Percentiles rank a stretch among this genome's conserved stretches.
phyloP scores from a whole-genome alignment of 306 rosid species.

The Cucumis hystrix region DNA sequence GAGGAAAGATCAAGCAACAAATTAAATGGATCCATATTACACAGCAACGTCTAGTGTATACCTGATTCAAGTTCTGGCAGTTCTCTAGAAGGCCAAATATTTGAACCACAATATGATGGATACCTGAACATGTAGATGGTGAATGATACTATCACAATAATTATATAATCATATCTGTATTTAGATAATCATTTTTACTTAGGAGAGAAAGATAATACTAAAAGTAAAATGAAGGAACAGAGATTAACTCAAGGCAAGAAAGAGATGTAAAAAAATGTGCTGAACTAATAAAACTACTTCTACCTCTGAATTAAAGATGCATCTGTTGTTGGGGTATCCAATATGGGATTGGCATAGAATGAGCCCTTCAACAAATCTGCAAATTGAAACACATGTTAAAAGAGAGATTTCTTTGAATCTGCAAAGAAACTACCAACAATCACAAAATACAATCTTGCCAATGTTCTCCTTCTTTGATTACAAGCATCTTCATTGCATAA shows the following conservation, averaged over 20 bases:
- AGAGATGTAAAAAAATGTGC: not conserved
- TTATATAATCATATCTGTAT: not conserved
- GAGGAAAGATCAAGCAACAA: not conserved
- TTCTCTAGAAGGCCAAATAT: constrained; percentile 70
- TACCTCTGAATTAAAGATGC: constrained; percentile 61
- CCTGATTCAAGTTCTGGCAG: constrained; percentile 84
- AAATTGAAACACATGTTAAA: constrained; percentile 2
- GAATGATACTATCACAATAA: constrained; percentile 7
- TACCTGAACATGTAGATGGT: constrained; percentile 40
- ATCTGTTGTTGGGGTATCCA: constrained; percentile 75
- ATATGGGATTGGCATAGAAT: constrained; percentile 84
- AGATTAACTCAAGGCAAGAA: not conserved
- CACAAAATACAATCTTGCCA: not conserved
- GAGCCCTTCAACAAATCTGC: constrained; percentile 86
- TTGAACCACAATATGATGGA: constrained; percentile 83
- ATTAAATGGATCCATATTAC: not conserved
- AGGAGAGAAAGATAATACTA: not conserved
- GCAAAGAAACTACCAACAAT: not conserved
- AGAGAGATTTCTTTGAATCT: not conserved
- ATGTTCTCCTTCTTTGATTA: not conserved
- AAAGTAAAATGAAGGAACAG: not conserved
- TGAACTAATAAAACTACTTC: not conserved
- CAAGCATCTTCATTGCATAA: not conserved
- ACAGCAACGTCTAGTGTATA: constrained; percentile 14
- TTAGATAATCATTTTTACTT: not conserved